Evolutionary conservation across 2,329 filamentous ascomycete genomes (phyloP).

Genomic region (Fusarium decemcellulare): DNA sequence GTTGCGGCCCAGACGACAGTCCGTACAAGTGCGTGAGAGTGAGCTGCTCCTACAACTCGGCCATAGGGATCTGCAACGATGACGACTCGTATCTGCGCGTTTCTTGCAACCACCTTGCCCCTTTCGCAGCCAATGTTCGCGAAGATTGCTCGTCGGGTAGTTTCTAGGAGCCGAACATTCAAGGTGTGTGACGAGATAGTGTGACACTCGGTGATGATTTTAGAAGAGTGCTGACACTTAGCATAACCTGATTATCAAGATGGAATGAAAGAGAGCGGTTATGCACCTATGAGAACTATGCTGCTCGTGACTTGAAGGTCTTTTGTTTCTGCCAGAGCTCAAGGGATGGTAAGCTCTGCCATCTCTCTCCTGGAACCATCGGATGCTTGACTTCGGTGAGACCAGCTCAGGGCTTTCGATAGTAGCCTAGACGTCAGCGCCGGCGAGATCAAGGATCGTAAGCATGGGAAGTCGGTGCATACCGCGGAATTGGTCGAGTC

Average conservation of each 20-base stretch:
- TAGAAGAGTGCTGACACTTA: background rate
- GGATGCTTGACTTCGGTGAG: conserved; percentile 11
- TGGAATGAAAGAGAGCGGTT: too few relatives aligned
- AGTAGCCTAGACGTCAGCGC: background rate
- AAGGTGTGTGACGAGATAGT: background rate
- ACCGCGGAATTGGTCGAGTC: background rate
- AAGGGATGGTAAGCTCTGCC: conserved; percentile 19
- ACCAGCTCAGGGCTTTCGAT: background rate
- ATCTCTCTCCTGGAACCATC: conserved; percentile 10
- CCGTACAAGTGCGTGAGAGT: conserved; percentile 11
- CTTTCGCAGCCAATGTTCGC: conserved; percentile 1
- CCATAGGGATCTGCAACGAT: conserved; percentile 22
- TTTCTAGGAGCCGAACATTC: conserved; percentile 4
- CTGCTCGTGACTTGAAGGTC: background rate
- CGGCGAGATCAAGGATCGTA: background rate
- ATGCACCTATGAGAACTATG: too few relatives aligned
- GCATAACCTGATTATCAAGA: too few relatives aligned
- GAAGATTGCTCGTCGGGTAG: conserved; percentile 1
- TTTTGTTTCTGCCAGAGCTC: conserved; percentile 7
- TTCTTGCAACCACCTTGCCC: conserved; percentile 6
- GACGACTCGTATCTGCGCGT: conserved; percentile 6
- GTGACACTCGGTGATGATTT: background rate
- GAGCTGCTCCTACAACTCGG: conserved; percentile 18
- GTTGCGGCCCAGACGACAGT: conserved; percentile 8
- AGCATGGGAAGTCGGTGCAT: background rate